Conservation (phyloP, 2,329 filamentous ascomycete genomes). For the Calonectria naviculata region DNA sequence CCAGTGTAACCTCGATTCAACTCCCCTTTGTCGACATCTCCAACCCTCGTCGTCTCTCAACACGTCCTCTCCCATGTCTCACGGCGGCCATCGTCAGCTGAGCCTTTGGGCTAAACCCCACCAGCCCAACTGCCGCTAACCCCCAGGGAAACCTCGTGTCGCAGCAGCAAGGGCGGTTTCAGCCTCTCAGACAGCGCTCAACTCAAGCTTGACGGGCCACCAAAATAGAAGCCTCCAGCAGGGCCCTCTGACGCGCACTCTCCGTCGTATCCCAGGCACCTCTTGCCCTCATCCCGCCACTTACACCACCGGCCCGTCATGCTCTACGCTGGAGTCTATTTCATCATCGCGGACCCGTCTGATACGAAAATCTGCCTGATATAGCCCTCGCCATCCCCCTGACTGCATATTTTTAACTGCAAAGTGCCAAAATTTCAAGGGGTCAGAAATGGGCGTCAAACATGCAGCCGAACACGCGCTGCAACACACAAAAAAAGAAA, state of each 20-base stretch:
- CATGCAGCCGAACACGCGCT: not conserved
- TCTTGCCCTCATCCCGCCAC: not conserved
- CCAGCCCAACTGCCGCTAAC: not conserved
- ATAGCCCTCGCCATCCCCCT: not conserved
- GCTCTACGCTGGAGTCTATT: not conserved
- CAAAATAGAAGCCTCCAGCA: slow-evolving; percentile 16
- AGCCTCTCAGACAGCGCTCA: not conserved
- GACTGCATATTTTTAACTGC: not conserved
- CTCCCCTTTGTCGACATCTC: not conserved
- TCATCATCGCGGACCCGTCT: not conserved
- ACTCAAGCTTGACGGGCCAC: not conserved
- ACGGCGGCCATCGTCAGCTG: not conserved
- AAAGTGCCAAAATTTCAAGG: not conserved
- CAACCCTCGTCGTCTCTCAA: not conserved
- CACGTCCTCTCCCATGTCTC: not conserved
- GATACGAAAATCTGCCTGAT: not conserved
- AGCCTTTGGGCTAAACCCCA: not conserved
- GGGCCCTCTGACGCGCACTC: not conserved
- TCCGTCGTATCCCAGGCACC: slow-evolving; percentile 16
- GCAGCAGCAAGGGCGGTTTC: slow-evolving; percentile 8
- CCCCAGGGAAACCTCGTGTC: slow-evolving; percentile 9
- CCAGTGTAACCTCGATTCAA: not conserved
- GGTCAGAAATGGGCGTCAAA: not conserved
- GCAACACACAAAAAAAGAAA: not conserved
- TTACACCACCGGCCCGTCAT: not conserved